Conservation (phyloP, 2,329 filamentous ascomycete genomes). For the Fusarium sublunatum region DNA sequence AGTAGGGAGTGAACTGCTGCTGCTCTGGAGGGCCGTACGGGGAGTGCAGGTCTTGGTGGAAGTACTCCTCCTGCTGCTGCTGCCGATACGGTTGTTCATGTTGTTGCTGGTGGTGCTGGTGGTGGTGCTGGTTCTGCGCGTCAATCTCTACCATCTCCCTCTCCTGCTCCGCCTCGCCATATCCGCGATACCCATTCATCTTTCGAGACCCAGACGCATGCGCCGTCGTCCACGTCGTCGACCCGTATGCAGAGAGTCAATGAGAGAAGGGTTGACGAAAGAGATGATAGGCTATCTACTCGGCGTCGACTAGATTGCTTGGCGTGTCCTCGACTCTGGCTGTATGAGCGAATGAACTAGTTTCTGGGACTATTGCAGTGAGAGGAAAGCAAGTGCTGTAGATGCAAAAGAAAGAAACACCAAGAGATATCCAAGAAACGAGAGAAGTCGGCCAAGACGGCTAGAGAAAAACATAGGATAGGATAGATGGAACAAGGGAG, state of each 20-base stretch:
- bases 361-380: not conserved
- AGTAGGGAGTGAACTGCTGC: slow-evolving; percentile 31
- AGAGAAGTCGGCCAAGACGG: slow-evolving; percentile 20
- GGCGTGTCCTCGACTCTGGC: not conserved
- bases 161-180: slow-evolving; percentile 35
- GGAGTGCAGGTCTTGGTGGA: slow-evolving; percentile 38
- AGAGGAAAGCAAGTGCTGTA: slow-evolving; percentile 3
- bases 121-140: slow-evolving; percentile 45
- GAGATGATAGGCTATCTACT: not conserved
- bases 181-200: slow-evolving; percentile 47
- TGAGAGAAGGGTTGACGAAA: not conserved
- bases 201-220: slow-evolving; percentile 36
- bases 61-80: slow-evolving; percentile 33
- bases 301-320: slow-evolving; percentile 13
- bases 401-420: slow-evolving; percentile 19
- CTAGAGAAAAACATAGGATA: slow-evolving; percentile 9
- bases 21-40: slow-evolving; percentile 37
- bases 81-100: slow-evolving; percentile 24
- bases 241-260: slow-evolving; percentile 5
- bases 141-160: slow-evolving; percentile 53
- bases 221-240: slow-evolving; percentile 8
- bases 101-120: slow-evolving; percentile 43
- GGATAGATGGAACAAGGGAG: slow-evolving; percentile 15
- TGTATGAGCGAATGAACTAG: slow-evolving; percentile 30
- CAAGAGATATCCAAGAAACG: slow-evolving; percentile 29